Base-by-base conservation (phyloP, 2,329 filamentous ascomycete genomes). In the Fusarium verticillioides region DNA sequence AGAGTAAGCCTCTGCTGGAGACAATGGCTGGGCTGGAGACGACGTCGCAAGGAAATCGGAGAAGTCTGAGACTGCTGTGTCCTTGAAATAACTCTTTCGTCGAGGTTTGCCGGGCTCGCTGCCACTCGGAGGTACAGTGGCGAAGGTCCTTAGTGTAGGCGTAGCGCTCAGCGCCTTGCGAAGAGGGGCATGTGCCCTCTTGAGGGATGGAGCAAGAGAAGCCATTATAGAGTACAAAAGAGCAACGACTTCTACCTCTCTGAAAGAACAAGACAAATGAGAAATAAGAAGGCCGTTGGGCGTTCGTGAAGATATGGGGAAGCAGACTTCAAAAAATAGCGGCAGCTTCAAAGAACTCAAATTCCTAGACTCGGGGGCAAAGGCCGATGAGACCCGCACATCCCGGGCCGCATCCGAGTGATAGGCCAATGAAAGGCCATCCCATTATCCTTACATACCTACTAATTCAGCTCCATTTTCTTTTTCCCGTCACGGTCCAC, bases 21-120 rank as follows among this genome's bases (percentile, higher is more conserved):
- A 76, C 9, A 91, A 80, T 7, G 87, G 77, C 67, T 84, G 75
- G 16, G 82, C 76, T 4, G 83, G 60, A 5, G 84, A 83, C 30
- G 84, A 80, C 9, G 81, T 78, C 28, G 79, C 83, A 32, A 92
- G 75, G 76, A 92, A 92, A 49, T 91, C 88, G 58, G 86, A 84
- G 72, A 92, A 87, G 11, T 89, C 84, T 1, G 87, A 87, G 12
- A 92, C 83, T 5, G 85, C 81, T 40, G 84, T 87, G 79, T 91
- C 85, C 77, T 90, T 90, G 83, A 91, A 91, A 78, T 91, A 91
- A 4, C 88, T 82, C 79, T 83, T 83, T 62, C 81, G 82, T 65
- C 74, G 79, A 46, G 80, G 62, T 58, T 77, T 67, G 57, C 66
- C 72, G 50, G 77, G 36, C 54, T 79, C 76, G 73, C 73, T 72